These are phyloP conservation scores for Nyssa sinensis DNA, from an alignment of 148 eudicot species.

Conservation along the genomic window DNA sequence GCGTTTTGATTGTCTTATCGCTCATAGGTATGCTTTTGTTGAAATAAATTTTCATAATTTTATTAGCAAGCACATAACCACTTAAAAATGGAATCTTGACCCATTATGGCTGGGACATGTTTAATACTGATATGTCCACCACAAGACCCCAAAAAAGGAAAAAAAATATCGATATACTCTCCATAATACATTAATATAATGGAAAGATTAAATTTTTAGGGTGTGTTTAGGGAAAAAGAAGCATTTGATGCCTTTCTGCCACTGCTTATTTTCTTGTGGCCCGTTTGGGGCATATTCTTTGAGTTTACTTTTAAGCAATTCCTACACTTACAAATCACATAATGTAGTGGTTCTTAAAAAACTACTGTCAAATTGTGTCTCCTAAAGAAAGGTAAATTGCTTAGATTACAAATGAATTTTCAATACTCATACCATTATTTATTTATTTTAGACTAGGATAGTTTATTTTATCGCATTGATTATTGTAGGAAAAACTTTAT, in stretches of 20 bases:
- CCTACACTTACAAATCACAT: too few species aligned
- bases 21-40: conserved; percentile 69
- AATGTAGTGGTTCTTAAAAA: too few species aligned
- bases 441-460: neutral
- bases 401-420: too few species aligned
- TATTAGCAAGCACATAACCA: neutral
- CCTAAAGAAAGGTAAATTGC: too few species aligned
- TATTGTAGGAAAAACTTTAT: neutral
- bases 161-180: neutral
- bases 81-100: neutral
- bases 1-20: conserved; percentile 69
- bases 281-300: neutral
- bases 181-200: neutral
- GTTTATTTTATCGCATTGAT: neutral
- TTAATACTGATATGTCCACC: neutral
- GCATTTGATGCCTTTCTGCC: neutral
- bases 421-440: too few species aligned
- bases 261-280: neutral
- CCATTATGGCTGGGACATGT: neutral
- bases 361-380: too few species aligned
- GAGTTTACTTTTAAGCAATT: neutral
- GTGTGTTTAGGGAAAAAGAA: neutral
- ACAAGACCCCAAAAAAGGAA: too few species aligned
- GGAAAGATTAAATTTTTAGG: neutral
- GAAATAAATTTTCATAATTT: neutral